A percentile compares a stretch with the other conserved stretches of the same genome.
Evolutionary conservation across 176 grass and related monocot genomes (phyloP).

Genomic region (Poa pratensis): DNA sequence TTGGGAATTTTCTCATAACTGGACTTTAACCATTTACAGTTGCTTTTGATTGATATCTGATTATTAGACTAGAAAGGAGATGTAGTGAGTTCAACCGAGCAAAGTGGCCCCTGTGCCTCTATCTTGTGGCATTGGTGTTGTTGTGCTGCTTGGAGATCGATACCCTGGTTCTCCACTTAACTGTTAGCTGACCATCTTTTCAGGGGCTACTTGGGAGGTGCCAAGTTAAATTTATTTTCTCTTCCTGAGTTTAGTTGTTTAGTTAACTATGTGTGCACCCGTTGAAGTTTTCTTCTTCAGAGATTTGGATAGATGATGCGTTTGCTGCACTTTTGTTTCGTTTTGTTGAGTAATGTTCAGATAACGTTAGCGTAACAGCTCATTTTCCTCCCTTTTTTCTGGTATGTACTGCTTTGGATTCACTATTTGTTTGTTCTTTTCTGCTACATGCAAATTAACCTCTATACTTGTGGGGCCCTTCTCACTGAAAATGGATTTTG

Average conservation of each 20-base stretch:
- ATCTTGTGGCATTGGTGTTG: conserved; percentile 30
- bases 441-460: not conserved
- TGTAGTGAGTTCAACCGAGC: not conserved
- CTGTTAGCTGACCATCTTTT: not conserved
- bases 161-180: not conserved
- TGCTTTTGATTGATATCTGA: conserved; percentile 5
- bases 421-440: not conserved
- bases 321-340: not conserved
- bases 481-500: not conserved
- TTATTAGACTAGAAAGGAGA: not conserved
- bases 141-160: conserved; percentile 38
- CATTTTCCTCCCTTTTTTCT: not conserved
- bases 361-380: not conserved
- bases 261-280: not conserved
- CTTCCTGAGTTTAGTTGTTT: not conserved
- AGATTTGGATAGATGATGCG: not conserved
- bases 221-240: not conserved
- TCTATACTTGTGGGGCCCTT: not conserved
- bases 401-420: not conserved
- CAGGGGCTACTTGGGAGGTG: not conserved
- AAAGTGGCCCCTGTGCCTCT: conserved; percentile 43
- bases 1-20: not conserved
- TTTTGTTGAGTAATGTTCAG: not conserved
- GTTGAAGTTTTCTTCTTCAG: not conserved
- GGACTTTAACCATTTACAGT: not conserved